These are phyloP conservation scores for Amylocystis lapponica DNA, from an alignment of 768 basidiomycete species.

Conservation along the genomic window DNA sequence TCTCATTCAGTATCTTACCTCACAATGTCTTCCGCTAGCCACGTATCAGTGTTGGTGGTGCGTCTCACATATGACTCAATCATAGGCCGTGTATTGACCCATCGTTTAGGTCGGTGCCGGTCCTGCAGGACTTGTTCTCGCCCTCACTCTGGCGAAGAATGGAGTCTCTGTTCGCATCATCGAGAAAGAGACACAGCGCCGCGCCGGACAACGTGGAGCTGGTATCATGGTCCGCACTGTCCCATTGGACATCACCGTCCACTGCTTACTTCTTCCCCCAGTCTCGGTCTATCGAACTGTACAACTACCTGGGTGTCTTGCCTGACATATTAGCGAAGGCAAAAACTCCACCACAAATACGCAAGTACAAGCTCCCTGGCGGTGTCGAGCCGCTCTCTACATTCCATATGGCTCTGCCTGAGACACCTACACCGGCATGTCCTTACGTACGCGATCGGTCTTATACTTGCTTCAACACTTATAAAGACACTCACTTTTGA, in stretches of 20 bases:
- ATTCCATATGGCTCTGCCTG: neutral
- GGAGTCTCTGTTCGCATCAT: slow-evolving; percentile 17
- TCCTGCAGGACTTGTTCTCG: slow-evolving; percentile 16
- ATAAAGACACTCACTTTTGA: neutral
- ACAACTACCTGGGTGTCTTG: slow-evolving; percentile 14
- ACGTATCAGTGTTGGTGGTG: too few species aligned
- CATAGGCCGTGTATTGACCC: too few species aligned
- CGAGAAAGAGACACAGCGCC: slow-evolving; percentile 13
- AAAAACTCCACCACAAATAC: slow-evolving; percentile 1
- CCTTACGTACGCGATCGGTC: slow-evolving; percentile 8
- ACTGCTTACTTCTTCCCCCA: slow-evolving; percentile 1
- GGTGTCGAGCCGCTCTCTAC: slow-evolving; percentile 6
- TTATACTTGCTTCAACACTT: too few species aligned
- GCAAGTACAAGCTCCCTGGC: slow-evolving; percentile 15
- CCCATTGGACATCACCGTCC: too few species aligned
- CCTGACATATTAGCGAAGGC: slow-evolving; percentile 9
- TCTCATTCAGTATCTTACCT: neutral
- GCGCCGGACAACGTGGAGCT: slow-evolving; percentile 21
- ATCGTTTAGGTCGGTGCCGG: slow-evolving; percentile 15
- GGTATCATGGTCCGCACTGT: slow-evolving; percentile 19
- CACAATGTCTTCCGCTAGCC: too few species aligned
- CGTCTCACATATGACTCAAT: too few species aligned
- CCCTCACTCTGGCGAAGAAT: slow-evolving; percentile 12
- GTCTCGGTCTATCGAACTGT: slow-evolving; percentile 18
- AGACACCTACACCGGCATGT: slow-evolving; percentile 4